A percentile compares a stretch with the other conserved stretches of the same genome.
These are phyloP conservation scores for Polychaeton citri DNA, from an alignment of 2,329 filamentous ascomycete genomes.

Conservation along the genomic window DNA sequence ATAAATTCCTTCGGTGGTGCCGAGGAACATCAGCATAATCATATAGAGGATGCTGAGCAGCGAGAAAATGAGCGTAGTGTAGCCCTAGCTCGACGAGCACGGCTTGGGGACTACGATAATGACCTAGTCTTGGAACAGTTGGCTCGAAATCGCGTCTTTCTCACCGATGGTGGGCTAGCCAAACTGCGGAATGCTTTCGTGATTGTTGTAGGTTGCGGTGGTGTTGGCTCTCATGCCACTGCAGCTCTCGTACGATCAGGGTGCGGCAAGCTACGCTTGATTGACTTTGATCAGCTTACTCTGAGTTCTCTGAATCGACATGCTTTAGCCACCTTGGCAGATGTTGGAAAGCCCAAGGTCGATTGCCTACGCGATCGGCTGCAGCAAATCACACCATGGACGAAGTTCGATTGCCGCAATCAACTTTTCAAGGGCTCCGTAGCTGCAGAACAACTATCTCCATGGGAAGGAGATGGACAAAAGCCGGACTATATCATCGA, in stretches of 20 bases:
- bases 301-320: conserved; percentile 92
- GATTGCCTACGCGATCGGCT: conserved; percentile 66
- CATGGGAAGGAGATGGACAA: conserved; percentile 45
- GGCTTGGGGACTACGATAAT: conserved; percentile 52
- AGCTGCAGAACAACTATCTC: conserved; percentile 53
- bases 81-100: conserved; percentile 45
- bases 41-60: conserved; percentile 17
- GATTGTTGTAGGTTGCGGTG: conserved; percentile 82
- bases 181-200: conserved; percentile 74
- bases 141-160: conserved; percentile 81
- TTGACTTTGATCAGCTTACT: conserved; percentile 97
- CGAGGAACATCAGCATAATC: conserved; percentile 9
- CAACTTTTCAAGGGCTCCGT: conserved; percentile 64
- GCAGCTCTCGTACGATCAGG: conserved; percentile 80
- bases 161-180: conserved; percentile 65
- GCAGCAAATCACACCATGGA: conserved; percentile 83
- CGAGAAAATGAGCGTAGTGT: conserved; percentile 46
- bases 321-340: conserved; percentile 81
- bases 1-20: conserved; percentile 49
- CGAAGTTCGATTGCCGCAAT: conserved; percentile 71
- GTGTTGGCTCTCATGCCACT: conserved; percentile 84
- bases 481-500: conserved; percentile 83
- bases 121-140: conserved; percentile 90
- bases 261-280: conserved; percentile 70
- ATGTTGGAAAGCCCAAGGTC: conserved; percentile 89